Base-by-base conservation (phyloP, 2,329 filamentous ascomycete genomes). In the Beauveria scarabaeidicola region DNA sequence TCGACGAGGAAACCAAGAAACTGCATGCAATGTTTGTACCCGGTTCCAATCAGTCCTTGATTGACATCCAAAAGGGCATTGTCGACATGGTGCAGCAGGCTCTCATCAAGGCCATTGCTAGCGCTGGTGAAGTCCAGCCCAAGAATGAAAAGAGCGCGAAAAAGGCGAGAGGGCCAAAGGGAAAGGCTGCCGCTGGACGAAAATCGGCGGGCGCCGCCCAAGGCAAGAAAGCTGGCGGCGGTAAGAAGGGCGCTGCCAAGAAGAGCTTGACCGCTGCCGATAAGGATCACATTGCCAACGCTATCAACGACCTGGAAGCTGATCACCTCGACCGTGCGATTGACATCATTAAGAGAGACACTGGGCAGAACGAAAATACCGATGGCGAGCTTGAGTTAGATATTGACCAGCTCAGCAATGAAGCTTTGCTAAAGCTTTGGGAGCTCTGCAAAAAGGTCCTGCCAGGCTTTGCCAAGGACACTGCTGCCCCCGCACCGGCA, bases 241-340 rank as follows among this genome's bases (percentile, higher is more conserved):
- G 70, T 61, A 77, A 84, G 70, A 81, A 81, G 67, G 67, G 74
- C 4, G 68, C 73, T 0, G 58, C 69, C 6, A 77, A 76, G 67
- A 76, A 73, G 68, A 81, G 81, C 58, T 83, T 89, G 68, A 84
- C 91, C 48, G 87, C 84, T 61, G 80, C 87, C 3, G 91, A 99
- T 74, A 97, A 97, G 78, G 90, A 94, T 61, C 84, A 92, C 64
- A 95, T 99, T 61, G 93, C 91, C 1, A 87, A 88, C 61, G 89
- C 89, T 15, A 94, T 96, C 64, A 89, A 87, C 66, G 86, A 87
- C 63, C 84, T 97, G 60, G 86, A 91, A 19, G 87, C 88, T 53
- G 78, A 80, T n/a, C 86, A 90, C 65, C 88, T 96, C 68, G 82
- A 87, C 53, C 84, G 85, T 65, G 91, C 93, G 0, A 90, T 97